phyloP scores from a whole-genome alignment of 2,329 filamentous ascomycete genomes.

The Graphiopsis chlorocephala region DNA sequence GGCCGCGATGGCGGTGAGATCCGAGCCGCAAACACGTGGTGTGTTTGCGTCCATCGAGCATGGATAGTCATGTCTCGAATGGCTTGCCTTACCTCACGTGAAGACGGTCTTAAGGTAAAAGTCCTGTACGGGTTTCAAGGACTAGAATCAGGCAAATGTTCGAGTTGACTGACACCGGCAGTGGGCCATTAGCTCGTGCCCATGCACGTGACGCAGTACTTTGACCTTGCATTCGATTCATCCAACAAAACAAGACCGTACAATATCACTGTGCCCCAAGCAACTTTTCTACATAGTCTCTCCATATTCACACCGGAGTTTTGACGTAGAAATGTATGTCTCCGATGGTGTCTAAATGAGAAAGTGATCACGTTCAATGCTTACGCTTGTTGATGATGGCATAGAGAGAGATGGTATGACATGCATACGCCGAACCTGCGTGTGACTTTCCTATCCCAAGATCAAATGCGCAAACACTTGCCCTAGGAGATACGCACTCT shows the following conservation, averaged over 20 bases:
- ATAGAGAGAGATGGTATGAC: neutral
- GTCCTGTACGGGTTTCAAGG: neutral
- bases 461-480: neutral
- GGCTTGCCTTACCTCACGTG: neutral
- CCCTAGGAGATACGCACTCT: neutral
- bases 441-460: neutral
- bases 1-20: neutral
- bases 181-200: neutral
- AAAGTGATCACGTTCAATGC: neutral
- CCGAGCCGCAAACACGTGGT: neutral
- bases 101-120: neutral
- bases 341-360: neutral
- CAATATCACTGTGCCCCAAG: neutral
- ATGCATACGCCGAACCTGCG: neutral
- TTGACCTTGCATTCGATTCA: neutral
- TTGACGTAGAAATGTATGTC: neutral
- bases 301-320: neutral
- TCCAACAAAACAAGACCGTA: neutral
- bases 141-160: neutral
- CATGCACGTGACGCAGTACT: neutral
- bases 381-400: neutral
- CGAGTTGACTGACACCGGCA: neutral
- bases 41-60: neutral
- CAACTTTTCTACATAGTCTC: too few relatives aligned
- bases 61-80: neutral